Conservation (phyloP, 192 early-diverging fungal genomes). For the Umbelopsis sp. region DNA sequence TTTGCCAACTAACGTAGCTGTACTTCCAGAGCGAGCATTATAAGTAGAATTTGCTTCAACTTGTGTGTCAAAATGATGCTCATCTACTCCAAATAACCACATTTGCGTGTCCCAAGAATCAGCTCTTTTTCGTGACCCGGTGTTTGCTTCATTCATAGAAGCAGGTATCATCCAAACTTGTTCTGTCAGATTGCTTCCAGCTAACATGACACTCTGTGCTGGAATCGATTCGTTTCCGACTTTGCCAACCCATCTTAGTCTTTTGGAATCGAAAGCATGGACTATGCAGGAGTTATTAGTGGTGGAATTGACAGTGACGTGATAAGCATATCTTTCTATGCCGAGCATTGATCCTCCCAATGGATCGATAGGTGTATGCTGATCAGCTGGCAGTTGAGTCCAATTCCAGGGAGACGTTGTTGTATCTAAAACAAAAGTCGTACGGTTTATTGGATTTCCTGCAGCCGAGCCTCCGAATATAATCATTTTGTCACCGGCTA, state of each 20-base stretch:
- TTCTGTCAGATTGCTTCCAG: background rate
- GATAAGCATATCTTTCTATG: slow-evolving; percentile 16
- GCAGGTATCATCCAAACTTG: slow-evolving; percentile 12
- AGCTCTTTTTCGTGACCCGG: background rate
- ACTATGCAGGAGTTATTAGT: slow-evolving; percentile 10
- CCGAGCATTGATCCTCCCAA: slow-evolving; percentile 4
- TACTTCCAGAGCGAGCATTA: background rate
- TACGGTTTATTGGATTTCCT: background rate
- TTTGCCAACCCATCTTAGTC: background rate
- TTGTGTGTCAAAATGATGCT: background rate
- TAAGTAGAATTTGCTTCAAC: background rate
- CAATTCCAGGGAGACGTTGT: slow-evolving; percentile 8
- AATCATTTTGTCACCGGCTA: slow-evolving; percentile 3
- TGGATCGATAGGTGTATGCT: background rate
- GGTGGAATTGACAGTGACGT: background rate
- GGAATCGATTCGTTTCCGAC: background rate
- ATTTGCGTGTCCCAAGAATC: background rate
- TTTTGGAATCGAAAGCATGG: slow-evolving; percentile 9
- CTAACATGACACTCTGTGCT: background rate
- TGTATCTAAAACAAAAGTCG: slow-evolving; percentile 7
- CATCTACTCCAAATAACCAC: slow-evolving; percentile 2
- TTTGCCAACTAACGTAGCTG: background rate
- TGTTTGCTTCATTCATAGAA: background rate
- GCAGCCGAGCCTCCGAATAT: slow-evolving; percentile 7
- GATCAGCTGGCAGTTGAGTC: background rate